A percentile compares a stretch with the other conserved stretches of the same genome.
phyloP scores from a whole-genome alignment of 495 filamentous ascomycete species.

The Lindgomyces ingoldianus region DNA sequence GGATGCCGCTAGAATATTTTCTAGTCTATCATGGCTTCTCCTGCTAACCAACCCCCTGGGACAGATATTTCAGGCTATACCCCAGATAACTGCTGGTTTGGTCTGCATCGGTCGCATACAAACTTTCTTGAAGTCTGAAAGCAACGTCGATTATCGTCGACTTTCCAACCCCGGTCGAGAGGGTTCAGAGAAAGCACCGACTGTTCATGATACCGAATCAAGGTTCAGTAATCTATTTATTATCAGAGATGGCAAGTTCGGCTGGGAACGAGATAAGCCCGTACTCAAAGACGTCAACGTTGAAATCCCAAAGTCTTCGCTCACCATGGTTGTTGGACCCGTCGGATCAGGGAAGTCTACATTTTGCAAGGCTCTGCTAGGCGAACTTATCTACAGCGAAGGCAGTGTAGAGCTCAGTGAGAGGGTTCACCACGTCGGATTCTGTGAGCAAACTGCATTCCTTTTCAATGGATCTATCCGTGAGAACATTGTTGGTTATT shows the following conservation, averaged over 20 bases:
- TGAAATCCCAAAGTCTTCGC: background rate
- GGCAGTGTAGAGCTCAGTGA: background rate
- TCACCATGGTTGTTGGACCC: constrained; percentile 16
- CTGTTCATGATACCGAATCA: too few relatives aligned
- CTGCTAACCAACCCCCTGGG: constrained; percentile 33
- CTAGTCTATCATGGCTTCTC: constrained; percentile 29
- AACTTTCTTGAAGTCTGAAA: constrained; percentile 45
- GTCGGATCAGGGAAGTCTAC: constrained; percentile 23
- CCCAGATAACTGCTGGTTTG: constrained; percentile 38
- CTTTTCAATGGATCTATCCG: constrained; percentile 16
- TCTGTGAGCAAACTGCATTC: constrained; percentile 10
- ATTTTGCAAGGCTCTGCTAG: constrained; percentile 10
- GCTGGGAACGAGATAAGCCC: constrained; percentile 7
- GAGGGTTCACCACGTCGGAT: background rate
- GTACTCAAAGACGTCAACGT: constrained; percentile 7
- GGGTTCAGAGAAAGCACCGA: background rate
- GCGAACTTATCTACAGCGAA: constrained; percentile 11
- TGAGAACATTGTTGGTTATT: constrained; percentile 17
- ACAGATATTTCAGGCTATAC: constrained; percentile 29
- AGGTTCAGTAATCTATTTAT: too few relatives aligned
- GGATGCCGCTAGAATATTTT: constrained; percentile 25
- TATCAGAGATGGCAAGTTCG: constrained; percentile 12
- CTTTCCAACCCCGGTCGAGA: constrained; percentile 4
- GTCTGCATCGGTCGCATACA: constrained; percentile 50
- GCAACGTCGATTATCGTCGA: constrained; percentile 39